Base-by-base conservation (phyloP, 1,139 yeast genomes). In the Debaryomyces robertsiae region DNA sequence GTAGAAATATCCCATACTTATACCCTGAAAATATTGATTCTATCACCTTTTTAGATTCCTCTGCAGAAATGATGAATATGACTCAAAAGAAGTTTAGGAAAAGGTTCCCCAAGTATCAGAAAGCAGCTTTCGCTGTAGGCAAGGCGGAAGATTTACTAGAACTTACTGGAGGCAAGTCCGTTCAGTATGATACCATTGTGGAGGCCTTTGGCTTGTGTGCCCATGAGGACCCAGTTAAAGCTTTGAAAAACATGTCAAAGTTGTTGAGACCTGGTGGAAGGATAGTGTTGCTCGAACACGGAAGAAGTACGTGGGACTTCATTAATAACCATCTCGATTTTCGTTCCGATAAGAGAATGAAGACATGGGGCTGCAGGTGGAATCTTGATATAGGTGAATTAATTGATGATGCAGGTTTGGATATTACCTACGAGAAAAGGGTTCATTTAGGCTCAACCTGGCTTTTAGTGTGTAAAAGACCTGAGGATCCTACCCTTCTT, bases 311-410 rank as follows among this genome's bases (percentile, higher is more conserved):
- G 1, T 88, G 84, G 69, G 84, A 81, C 38, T 79, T 84, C 44
- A 76, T 93, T 49, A 93, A 94, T 61, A 77, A 81, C 32, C 82
- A 86, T 46, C 72, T 93, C 62, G 98, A 93, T 61, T 79, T 81
- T 48, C 75, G 94, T 49, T 91, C 96, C 6, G 90, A 81, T 42
- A 78, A 81, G 50, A 83, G 97, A 65, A 80, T 91, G 69, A 78
- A 85, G 48, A 82, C 85, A 9, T 93, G 98, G 98, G 98, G 97
- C 3, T 93, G 98, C 64, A 73, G 98, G 57, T 93, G 98, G 97
- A 93, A 93, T 57, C 70, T 93, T 48, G 98, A 93, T 57, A 88
- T 93, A 50, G 95, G 90, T 25, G 93, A 84, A 52, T 73, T 93
- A 40, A 74, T 93, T 23, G 91, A 86, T 55, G 82, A 81, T 46